Evolutionary conservation across 2,329 filamentous ascomycete species (phyloP), one percentile per base, ranked within the genome.

Genomic region (Dactylellina cionopaga): DNA sequence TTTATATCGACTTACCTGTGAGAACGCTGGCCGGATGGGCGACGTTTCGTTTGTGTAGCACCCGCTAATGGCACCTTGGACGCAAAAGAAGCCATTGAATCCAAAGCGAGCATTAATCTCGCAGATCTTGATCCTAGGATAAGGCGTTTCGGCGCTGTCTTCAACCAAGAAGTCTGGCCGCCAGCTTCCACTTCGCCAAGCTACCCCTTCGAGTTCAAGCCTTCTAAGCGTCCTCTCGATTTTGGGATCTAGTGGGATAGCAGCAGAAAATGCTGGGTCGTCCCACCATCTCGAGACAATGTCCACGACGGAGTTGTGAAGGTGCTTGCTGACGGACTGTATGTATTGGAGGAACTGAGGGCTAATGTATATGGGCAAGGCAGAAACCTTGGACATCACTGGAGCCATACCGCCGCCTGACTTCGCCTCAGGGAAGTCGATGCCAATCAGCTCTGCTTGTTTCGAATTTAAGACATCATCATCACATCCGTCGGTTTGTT

Each of bases 81-180:
- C 17, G 2, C 15, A 3, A 6, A 75, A 60, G 25, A 79, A 80
- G 0, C 80, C 80, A 43, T 82, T 83, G 63, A 82, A 82, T 9
- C 77, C 76, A 52, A 82, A 83, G 0, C 81, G 78, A 0, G 80
- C 81, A 49, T 83, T 83, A 33, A 83, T 82, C 19, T 83, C 81
- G 1, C 80, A 81, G 4, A 83, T 79, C 5, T 77, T 64, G 24
- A 72, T 72, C 11, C 29, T 60, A 4, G 68, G 68, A 27, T 56
- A 77, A 77, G 13, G 59, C 13, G 13, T 52, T 1, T 47, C 66
- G 0, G 64, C 35, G 1, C 46, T 37, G 13, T 76, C 47, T 1
- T 79, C 75, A 1, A 82, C 76, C 0, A 83, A 69, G 49, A 82
- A 82, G 47, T 82, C 81, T 5, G 81, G 81, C 13, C 81, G 76